phyloP scores from a whole-genome alignment of 306 rosid genomes.

The Rosa multiflora region DNA sequence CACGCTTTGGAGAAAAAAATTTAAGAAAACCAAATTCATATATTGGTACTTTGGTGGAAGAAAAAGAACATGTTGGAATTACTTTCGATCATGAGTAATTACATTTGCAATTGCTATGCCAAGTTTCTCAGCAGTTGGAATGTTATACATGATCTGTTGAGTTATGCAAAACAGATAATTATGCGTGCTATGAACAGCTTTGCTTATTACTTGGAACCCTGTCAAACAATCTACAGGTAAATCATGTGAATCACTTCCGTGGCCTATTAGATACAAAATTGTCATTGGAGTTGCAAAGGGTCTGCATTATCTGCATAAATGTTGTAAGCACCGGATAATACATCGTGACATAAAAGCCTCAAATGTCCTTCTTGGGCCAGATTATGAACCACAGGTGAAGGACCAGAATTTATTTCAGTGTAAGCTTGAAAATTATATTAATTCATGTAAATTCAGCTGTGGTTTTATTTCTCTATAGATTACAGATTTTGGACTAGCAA shows the following conservation, averaged over 20 bases:
- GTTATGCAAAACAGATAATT: neutral
- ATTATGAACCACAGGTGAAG: conserved; percentile 88
- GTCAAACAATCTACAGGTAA: conserved; percentile 44
- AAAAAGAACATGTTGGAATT: neutral
- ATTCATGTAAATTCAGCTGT: neutral
- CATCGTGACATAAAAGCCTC: conserved; percentile 97
- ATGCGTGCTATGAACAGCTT: neutral
- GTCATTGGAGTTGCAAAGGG: conserved; percentile 88
- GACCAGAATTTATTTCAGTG: neutral
- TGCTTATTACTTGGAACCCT: neutral
- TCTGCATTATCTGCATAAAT: conserved; percentile 84
- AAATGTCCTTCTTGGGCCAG: conserved; percentile 88
- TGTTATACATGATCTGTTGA: neutral
- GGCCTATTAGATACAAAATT: conserved; percentile 78
- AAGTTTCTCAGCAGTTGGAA: neutral
- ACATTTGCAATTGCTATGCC: neutral
- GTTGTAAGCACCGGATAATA: conserved; percentile 85
- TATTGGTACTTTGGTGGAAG: neutral
- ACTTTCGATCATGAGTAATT: neutral
- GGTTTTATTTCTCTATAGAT: conserved; percentile 40
- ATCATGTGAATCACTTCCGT: conserved; percentile 52
- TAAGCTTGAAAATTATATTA: neutral
- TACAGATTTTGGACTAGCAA: conserved; percentile 91
- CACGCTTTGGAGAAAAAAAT: neutral
- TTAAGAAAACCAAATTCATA: neutral